These are phyloP conservation scores for Fomitopsis betulina DNA, from an alignment of 1,284 basidiomycete species.

Conservation along the genomic window DNA sequence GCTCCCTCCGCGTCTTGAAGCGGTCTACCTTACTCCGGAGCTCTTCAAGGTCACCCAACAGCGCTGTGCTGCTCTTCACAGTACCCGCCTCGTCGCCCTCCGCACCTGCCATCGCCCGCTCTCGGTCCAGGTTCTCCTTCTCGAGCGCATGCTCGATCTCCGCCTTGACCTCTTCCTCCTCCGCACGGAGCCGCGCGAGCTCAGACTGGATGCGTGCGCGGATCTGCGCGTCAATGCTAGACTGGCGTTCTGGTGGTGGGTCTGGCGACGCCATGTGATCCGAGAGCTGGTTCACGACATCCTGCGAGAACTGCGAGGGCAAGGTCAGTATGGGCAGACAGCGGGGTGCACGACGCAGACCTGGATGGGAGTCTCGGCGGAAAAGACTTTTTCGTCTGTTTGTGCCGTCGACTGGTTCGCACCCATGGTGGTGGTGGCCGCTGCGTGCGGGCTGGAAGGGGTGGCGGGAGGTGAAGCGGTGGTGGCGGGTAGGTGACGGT, in stretches of 20 bases:
- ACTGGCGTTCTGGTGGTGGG: conserved; percentile 61
- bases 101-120: conserved; percentile 47
- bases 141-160: conserved; percentile 71
- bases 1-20: conserved; percentile 55
- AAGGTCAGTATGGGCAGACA: neutral
- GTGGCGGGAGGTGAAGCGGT: neutral
- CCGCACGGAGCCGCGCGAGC: conserved; percentile 52
- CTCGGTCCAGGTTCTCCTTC: conserved; percentile 76
- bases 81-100: conserved; percentile 34
- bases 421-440: conserved; percentile 42
- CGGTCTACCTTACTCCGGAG: conserved; percentile 68
- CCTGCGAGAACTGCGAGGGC: conserved; percentile 59
- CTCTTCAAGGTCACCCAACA: conserved; percentile 72
- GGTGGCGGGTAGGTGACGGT: neutral
- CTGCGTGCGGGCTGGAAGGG: neutral
- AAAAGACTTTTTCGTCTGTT: conserved; percentile 53
- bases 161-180: conserved; percentile 60
- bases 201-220: conserved; percentile 64
- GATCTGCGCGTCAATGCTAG: conserved; percentile 65
- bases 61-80: conserved; percentile 53
- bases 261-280: conserved; percentile 53
- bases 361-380: conserved; percentile 59
- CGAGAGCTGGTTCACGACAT: conserved; percentile 72
- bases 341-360: conserved; percentile 30
- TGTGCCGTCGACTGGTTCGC: conserved; percentile 59